Conservation (phyloP, 192 early-diverging fungal genomes). For the Pilaira anomala region DNA sequence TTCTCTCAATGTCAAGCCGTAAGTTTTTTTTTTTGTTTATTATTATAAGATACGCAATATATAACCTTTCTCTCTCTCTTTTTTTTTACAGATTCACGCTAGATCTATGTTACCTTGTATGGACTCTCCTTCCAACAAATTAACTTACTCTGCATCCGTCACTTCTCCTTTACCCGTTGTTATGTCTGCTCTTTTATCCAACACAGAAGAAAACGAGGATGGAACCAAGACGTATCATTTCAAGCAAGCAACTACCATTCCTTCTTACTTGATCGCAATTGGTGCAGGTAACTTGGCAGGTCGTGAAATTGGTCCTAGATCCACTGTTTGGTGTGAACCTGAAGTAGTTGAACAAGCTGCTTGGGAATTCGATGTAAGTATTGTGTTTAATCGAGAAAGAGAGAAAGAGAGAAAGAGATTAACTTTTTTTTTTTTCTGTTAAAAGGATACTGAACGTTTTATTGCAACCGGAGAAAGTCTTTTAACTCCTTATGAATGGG, state of each 20-base stretch:
- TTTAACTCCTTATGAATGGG: conserved; percentile 95
- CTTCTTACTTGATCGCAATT: conserved; percentile 92
- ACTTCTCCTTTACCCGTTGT: conserved; percentile 80
- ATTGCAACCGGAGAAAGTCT: conserved; percentile 64
- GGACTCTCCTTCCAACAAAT: conserved; percentile 84
- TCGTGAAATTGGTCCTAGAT: conserved; percentile 81
- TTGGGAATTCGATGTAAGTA: conserved; percentile 81
- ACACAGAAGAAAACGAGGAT: conserved; percentile 51
- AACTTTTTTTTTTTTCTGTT: neutral
- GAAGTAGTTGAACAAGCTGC: conserved; percentile 85
- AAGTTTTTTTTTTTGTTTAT: neutral
- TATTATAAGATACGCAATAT: too few relatives aligned
- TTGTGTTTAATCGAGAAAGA: neutral
- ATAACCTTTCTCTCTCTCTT: too few relatives aligned
- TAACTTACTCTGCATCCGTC: conserved; percentile 82
- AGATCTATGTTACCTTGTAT: conserved; percentile 88
- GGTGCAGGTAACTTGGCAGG: conserved; percentile 89
- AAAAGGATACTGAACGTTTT: conserved; percentile 58
- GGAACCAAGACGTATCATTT: conserved; percentile 68
- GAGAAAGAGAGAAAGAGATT: neutral
- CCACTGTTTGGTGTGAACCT: conserved; percentile 96
- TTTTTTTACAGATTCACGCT: conserved; percentile 70
- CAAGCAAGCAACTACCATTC: conserved; percentile 84
- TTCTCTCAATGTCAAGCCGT: conserved; percentile 94
- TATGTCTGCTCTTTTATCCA: conserved; percentile 85